Percentiles rank a stretch among this genome's conserved stretches.
Conservation (phyloP, 2,329 filamentous ascomycete genomes). For the Aspergillus cejpii region DNA sequence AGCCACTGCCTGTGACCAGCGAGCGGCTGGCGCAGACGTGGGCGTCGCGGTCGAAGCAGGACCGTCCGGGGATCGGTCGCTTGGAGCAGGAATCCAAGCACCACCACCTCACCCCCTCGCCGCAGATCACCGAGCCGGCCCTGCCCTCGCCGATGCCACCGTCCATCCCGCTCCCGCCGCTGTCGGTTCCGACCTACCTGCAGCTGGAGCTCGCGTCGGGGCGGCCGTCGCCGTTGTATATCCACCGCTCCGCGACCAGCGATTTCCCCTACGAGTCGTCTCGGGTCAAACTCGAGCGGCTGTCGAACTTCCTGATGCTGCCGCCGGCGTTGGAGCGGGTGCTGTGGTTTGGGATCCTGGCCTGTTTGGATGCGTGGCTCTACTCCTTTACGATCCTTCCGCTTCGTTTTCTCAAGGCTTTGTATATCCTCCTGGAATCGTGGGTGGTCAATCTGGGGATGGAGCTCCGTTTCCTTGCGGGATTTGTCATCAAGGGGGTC, state of each 20-base stretch:
- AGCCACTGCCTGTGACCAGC: constrained; percentile 25
- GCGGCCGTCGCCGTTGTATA: constrained; percentile 56
- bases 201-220: constrained; percentile 58
- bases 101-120: constrained; percentile 18
- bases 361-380: constrained; percentile 91
- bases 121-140: constrained; percentile 26
- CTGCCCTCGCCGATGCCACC: constrained; percentile 45
- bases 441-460: constrained; percentile 66
- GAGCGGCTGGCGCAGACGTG: constrained; percentile 31
- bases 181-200: constrained; percentile 60
- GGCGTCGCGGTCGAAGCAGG: constrained; percentile 30
- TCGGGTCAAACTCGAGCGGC: constrained; percentile 80
- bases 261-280: constrained; percentile 85
- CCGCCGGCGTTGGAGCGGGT: constrained; percentile 77
- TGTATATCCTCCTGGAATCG: constrained; percentile 69
- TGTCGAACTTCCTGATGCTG: constrained; percentile 80
- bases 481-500: constrained; percentile 72
- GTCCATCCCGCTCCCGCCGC: constrained; percentile 54
- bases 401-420: constrained; percentile 74
- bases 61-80: constrained; percentile 24
- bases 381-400: constrained; percentile 95
- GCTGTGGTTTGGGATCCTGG: constrained; percentile 78
- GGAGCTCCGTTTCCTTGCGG: constrained; percentile 64
- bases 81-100: constrained; percentile 32
- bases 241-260: constrained; percentile 50